Evolutionary conservation across 73 alveolate species (phyloP).

Genomic region (Chromera velia): DNA sequence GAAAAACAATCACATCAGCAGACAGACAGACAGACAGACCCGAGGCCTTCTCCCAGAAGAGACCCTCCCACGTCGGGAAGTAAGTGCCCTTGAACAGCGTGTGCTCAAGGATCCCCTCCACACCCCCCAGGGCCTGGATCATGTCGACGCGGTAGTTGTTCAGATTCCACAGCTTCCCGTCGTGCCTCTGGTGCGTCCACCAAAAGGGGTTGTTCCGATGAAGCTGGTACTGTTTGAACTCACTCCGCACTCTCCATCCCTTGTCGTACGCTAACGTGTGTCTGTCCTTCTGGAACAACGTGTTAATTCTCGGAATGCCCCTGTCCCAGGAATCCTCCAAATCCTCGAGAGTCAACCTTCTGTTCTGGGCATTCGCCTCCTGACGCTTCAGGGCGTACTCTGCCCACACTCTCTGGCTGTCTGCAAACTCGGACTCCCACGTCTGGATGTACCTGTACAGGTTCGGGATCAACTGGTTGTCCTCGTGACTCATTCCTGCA

Average conservation of each 20-base stretch:
- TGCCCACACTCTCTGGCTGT: constrained; percentile 99
- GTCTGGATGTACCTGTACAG: constrained; percentile 91
- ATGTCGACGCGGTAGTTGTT: constrained; percentile 99
- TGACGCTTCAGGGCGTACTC: constrained; percentile 97
- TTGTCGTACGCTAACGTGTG: constrained; percentile 98
- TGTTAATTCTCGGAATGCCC: constrained; percentile 99
- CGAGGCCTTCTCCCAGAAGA: constrained; percentile 38
- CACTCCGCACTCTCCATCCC: constrained; percentile 99
- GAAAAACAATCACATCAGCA: no score
- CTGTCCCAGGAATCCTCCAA: constrained; percentile 99
- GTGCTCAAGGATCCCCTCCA: constrained; percentile 99
- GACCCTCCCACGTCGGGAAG: constrained; percentile 98
- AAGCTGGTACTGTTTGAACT: constrained; percentile 87
- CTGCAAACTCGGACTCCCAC: constrained; percentile 98
- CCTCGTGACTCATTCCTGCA: constrained; percentile 99
- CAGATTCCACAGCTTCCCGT: constrained; percentile 98
- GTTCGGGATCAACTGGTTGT: constrained; percentile 97
- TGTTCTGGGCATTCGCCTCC: constrained; percentile 95
- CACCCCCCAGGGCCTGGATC: constrained; percentile 99
- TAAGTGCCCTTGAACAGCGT: constrained; percentile 99
- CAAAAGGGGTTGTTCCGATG: constrained; percentile 97
- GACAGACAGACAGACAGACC: no score
- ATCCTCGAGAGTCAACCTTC: constrained; percentile 97
- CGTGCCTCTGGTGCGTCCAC: constrained; percentile 99
- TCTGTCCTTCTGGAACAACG: constrained; percentile 98